These are phyloP conservation scores for Tricholoma flavovirens DNA, from an alignment of 768 basidiomycete genomes.

Conservation along the genomic window DNA sequence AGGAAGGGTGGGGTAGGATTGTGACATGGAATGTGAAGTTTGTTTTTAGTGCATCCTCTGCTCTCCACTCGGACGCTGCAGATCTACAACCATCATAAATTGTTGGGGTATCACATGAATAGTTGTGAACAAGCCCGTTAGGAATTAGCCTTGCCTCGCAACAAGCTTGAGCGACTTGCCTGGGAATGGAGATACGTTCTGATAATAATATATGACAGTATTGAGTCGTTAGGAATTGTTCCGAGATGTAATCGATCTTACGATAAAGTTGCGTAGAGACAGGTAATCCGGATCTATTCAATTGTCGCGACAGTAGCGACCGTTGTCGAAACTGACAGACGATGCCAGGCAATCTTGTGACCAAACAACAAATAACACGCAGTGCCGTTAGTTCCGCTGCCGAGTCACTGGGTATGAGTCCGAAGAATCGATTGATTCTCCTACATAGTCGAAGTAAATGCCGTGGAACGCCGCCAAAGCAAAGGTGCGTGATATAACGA, in stretches of 20 bases:
- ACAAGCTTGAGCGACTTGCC: background rate
- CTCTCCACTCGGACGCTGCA: background rate
- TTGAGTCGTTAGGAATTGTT: background rate
- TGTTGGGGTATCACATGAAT: background rate
- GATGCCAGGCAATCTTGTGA: too few relatives aligned
- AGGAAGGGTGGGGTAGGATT: background rate
- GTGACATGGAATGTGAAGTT: background rate
- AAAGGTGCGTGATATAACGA: slow-evolving; percentile 8
- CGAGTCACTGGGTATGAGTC: too few relatives aligned
- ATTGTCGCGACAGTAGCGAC: background rate
- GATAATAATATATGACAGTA: background rate
- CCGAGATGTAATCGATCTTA: too few relatives aligned
- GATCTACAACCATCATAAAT: background rate
- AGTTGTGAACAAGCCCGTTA: background rate
- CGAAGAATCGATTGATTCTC: too few relatives aligned
- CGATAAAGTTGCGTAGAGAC: too few relatives aligned
- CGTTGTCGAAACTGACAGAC: too few relatives aligned
- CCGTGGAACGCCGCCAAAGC: slow-evolving; percentile 19
- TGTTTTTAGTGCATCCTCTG: background rate
- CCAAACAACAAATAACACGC: too few relatives aligned
- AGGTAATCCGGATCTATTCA: background rate
- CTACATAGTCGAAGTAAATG: background rate
- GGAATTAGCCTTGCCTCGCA: background rate
- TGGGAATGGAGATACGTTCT: background rate
- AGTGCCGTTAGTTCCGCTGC: too few relatives aligned